Evolutionary conservation across 75 land plant genomes (phyloP).

Genomic region (Ceratopteris richardii): DNA sequence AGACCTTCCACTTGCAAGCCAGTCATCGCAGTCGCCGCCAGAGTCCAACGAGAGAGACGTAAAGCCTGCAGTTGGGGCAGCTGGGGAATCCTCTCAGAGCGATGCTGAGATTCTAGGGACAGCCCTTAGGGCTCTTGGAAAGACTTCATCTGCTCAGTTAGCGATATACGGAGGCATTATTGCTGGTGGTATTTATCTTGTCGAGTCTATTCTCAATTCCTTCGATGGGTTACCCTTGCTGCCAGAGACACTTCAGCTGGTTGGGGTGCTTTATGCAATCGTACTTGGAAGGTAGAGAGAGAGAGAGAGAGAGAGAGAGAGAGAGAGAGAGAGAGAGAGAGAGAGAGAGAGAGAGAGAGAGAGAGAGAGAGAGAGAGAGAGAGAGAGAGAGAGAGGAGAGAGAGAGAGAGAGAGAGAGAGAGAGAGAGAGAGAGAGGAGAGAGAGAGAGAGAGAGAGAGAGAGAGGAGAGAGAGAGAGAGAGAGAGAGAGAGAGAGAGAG

Average conservation of each 20-base stretch:
- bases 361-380: no score
- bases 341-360: no score
- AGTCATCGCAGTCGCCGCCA: no score
- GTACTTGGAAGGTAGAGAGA: constrained; percentile 1
- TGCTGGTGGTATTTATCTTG: constrained; percentile 1
- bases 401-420: neutral
- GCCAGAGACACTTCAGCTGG: constrained; percentile 11
- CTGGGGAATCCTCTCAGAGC: no score
- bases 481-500: no score
- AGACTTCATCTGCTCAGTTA: neutral
- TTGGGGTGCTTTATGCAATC: constrained; percentile 13
- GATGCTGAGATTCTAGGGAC: no score
- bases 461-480: no score
- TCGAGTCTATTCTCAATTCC: constrained; percentile 10
- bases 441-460: no score
- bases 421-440: no score
- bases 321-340: neutral
- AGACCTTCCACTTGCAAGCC: neutral
- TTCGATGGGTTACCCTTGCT: constrained; percentile 6
- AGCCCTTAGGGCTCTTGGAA: neutral
- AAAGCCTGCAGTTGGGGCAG: no score
- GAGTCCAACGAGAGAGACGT: no score
- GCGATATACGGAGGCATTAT: constrained; percentile 6
- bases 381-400: neutral
- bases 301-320: neutral